A percentile compares a stretch with the other conserved stretches of the same genome.
Evolutionary conservation across 2,329 filamentous ascomycete genomes (phyloP).

Genomic region (Lecanicillium sp.): DNA sequence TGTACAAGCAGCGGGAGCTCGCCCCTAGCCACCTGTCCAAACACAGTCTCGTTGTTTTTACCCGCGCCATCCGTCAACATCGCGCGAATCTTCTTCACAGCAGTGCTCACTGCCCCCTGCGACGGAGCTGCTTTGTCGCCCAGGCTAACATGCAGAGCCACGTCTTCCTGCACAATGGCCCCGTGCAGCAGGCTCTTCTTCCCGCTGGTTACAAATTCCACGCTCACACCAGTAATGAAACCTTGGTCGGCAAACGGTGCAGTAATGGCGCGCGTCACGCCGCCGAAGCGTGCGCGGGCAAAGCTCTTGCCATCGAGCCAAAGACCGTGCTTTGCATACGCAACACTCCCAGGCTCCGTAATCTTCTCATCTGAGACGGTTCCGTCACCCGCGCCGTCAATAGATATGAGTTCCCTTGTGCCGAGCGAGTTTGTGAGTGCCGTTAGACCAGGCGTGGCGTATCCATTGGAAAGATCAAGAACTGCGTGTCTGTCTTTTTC

Average conservation of each 20-base stretch:
- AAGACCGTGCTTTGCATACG: constrained; percentile 32
- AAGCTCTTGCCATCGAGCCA: constrained; percentile 32
- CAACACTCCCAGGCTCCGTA: constrained; percentile 21
- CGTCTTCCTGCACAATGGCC: constrained; percentile 32
- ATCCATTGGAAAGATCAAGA: constrained; percentile 34
- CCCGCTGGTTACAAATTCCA: constrained; percentile 29
- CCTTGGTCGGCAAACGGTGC: constrained; percentile 21
- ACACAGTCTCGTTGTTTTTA: constrained; percentile 25
- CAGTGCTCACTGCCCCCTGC: constrained; percentile 15
- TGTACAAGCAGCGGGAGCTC: constrained; percentile 31
- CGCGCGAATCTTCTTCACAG: constrained; percentile 25
- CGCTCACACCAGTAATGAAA: constrained; percentile 32
- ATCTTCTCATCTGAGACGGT: constrained; percentile 17
- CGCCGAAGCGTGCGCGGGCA: constrained; percentile 31
- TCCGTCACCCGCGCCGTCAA: constrained; percentile 39
- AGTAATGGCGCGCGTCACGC: constrained; percentile 35
- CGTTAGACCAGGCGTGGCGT: constrained; percentile 41
- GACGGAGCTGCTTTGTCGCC: constrained; percentile 24
- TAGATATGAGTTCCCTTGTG: constrained; percentile 38
- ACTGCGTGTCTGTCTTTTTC: constrained; percentile 21
- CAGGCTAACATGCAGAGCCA: constrained; percentile 32
- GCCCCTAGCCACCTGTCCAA: constrained; percentile 28
- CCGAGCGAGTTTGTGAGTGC: constrained; percentile 40
- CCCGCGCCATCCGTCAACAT: constrained; percentile 25
- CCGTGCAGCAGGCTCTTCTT: constrained; percentile 30